phyloP scores from a whole-genome alignment of 306 rosid genomes.

The Fragaria nilgerrensis region DNA sequence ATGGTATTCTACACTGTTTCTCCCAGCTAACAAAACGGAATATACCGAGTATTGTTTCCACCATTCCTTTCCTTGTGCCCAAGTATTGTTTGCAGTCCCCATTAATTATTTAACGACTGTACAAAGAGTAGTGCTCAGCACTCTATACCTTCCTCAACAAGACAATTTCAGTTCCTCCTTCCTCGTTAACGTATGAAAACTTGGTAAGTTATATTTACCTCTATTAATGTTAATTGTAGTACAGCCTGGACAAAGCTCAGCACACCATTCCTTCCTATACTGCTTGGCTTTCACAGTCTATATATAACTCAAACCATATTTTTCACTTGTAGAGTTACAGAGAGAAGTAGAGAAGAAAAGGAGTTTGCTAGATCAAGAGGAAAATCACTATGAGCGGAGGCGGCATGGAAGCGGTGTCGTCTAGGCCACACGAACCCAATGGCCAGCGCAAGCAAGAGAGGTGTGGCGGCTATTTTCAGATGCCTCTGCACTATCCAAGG shows the following conservation, averaged over 20 bases:
- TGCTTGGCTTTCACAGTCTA: no score
- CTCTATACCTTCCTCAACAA: no score
- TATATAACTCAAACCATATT: no score
- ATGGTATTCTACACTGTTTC: background rate
- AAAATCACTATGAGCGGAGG: background rate
- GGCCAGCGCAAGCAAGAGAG: constrained; percentile 9
- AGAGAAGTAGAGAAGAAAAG: no score
- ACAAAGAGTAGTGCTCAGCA: background rate
- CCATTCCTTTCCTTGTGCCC: background rate
- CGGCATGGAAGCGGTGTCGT: constrained; percentile 26
- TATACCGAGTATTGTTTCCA: background rate
- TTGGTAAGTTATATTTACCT: no score
- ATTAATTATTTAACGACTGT: background rate
- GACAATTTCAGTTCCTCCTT: no score
- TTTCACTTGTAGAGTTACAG: no score
- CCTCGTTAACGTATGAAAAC: no score
- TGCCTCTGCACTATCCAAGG: constrained; percentile 72
- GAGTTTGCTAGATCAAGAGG: no score
- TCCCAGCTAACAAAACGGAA: background rate
- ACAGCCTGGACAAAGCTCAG: no score
- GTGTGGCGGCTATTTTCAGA: constrained; percentile 38
- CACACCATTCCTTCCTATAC: no score
- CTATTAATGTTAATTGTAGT: no score
- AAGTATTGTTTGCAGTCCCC: background rate
- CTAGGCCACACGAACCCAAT: background rate